Evolutionary conservation across 345 rosid genomes (phyloP).

Genomic region (Carallia pectinifolia): DNA sequence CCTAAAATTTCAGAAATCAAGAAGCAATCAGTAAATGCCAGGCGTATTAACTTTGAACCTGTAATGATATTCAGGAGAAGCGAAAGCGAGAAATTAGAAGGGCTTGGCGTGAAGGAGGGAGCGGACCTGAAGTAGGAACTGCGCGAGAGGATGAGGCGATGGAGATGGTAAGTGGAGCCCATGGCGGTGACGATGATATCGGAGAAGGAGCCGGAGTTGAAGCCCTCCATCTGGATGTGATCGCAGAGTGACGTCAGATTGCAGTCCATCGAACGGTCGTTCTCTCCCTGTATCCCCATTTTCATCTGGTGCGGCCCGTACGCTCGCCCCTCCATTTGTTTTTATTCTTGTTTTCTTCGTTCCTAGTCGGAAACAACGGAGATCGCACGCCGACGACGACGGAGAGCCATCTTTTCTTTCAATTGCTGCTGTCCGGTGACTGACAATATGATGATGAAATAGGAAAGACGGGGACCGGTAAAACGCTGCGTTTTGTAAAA

Average conservation of each 20-base stretch:
- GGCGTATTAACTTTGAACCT: too few species aligned
- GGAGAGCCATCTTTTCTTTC: background rate
- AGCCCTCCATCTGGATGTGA: constrained; percentile 85
- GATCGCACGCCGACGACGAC: background rate
- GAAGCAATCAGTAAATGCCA: too few species aligned
- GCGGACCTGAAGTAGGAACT: constrained; percentile 89
- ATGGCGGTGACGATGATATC: constrained; percentile 79
- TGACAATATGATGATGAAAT: too few species aligned
- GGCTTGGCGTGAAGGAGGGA: background rate
- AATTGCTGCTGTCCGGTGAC: too few species aligned
- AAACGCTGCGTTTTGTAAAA: too few species aligned
- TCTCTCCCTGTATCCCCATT: constrained; percentile 54
- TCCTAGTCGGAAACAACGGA: background rate
- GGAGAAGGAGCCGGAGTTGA: constrained; percentile 80
- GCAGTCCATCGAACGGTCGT: constrained; percentile 74
- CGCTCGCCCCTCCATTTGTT: constrained; percentile 34
- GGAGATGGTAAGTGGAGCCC: constrained; percentile 89
- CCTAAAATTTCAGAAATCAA: too few species aligned
- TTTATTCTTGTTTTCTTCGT: constrained; percentile 11
- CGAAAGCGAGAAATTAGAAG: background rate
- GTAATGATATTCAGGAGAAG: too few species aligned
- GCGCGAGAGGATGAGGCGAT: constrained; percentile 87
- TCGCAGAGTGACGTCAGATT: constrained; percentile 89
- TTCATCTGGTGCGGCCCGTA: constrained; percentile 41
- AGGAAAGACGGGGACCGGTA: too few species aligned